phyloP scores from a whole-genome alignment of 176 grass and related monocot genomes.

The Cocos nucifera region DNA sequence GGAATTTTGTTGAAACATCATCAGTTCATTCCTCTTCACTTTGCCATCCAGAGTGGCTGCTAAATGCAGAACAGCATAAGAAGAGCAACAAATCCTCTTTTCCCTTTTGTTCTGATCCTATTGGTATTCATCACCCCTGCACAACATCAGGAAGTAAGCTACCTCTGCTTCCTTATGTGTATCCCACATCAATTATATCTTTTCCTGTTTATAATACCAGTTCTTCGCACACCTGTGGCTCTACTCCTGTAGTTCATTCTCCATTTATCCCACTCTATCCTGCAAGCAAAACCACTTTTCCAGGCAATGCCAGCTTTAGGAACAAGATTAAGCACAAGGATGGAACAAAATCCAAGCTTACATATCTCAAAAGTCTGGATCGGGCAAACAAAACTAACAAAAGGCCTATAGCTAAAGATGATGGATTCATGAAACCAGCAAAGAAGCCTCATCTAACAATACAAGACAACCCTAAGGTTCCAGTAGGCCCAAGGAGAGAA shows the following conservation, averaged over 20 bases:
- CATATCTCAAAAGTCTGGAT: conserved; percentile 13
- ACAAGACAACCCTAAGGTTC: conserved; percentile 19
- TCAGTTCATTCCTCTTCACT: conserved; percentile 23
- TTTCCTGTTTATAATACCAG: conserved; percentile 21
- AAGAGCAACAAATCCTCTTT: conserved; percentile 29
- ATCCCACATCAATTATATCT: conserved; percentile 21
- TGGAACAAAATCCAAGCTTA: conserved; percentile 25
- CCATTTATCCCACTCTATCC: conserved; percentile 20
- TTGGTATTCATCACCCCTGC: conserved; percentile 20
- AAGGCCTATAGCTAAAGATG: conserved; percentile 30
- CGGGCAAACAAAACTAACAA: conserved; percentile 19
- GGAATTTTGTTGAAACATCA: conserved; percentile 25
- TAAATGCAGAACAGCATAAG: conserved; percentile 24
- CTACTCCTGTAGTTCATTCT: conserved; percentile 14
- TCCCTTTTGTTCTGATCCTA: conserved; percentile 28
- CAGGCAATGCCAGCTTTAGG: conserved; percentile 6
- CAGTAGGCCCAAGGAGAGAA: conserved; percentile 10
- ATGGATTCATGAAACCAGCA: conserved; percentile 26
- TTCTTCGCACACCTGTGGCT: conserved; percentile 28
- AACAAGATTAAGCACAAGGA: conserved; percentile 24
- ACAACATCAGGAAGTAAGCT: conserved; percentile 17
- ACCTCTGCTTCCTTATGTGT: conserved; percentile 7
- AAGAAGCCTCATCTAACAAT: conserved; percentile 39
- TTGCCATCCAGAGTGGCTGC: conserved; percentile 26
- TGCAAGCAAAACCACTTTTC: conserved; percentile 23